Evolutionary conservation across 129 eudicot genomes (phyloP), one percentile per base, ranked within the genome.

Genomic region (Lactuca sativa): DNA sequence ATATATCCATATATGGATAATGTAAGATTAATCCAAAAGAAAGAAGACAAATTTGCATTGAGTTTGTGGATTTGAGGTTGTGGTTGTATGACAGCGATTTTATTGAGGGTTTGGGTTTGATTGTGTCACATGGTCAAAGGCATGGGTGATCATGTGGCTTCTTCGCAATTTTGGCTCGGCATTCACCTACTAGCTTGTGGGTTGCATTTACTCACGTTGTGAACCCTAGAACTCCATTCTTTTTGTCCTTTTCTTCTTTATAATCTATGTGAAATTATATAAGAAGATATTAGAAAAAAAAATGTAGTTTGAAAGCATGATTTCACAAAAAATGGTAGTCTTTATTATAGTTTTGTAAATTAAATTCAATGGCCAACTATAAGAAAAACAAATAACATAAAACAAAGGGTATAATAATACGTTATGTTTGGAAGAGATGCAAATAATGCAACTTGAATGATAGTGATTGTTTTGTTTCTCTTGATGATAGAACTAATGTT

Each of bases 71-170:
- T 59, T 38, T 76, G 70, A 68, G 75, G 70, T 76, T 76, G 74
- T 60, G 58, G 59, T 64, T 64, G 57, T 53, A 65, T 41, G 72
- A 74, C 56, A 64, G 72, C 64, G 72, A 74, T 70, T 16, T 40
- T 61, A 56, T 76, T 76, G 57, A 36, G 44, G 66, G 66, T 12
- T 52, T 61, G 70, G 43, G 59, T 16, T 62, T 62, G 30, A 53
- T 53, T 14, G 66, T 40, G 67, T 68, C 75, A 76, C 80, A 76
- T 69, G 80, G 70, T 69, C 75, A 60, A 76, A 68, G 80, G 75
- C 53, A 76, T 76, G 81, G 81, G 81, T 70, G 56, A 76, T 76
- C 80, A 76, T 61, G 80, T 76, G 80, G 64, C 37, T 76, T 68
- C 70, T 67, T 74, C 37, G 21, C 56, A 38, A 54, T 33, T 55